phyloP scores from a whole-genome alignment of 768 basidiomycete species.

The Calocera cornea region DNA sequence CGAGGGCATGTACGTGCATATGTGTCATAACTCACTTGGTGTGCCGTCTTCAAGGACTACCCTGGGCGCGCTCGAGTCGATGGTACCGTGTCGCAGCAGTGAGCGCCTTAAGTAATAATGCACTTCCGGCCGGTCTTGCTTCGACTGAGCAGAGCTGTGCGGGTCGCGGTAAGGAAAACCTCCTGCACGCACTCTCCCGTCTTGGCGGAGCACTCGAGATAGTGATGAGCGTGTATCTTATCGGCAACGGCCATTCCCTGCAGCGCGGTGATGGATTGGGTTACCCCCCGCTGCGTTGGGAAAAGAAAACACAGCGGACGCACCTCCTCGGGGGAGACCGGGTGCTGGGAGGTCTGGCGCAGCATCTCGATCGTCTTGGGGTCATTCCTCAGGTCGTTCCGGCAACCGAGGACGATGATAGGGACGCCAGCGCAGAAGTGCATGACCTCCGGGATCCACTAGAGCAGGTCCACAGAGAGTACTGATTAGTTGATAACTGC shows the following conservation, averaged over 20 bases:
- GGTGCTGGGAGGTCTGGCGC: slow-evolving; percentile 84
- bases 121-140: slow-evolving; percentile 16
- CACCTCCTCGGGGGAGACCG: slow-evolving; percentile 88
- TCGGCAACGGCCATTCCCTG: slow-evolving; percentile 89
- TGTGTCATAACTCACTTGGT: too few relatives aligned
- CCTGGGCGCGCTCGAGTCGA: too few relatives aligned
- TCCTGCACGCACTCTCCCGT: slow-evolving; percentile 94
- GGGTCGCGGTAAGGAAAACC: slow-evolving; percentile 96
- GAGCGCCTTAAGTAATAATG: slow-evolving; percentile 14
- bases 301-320: slow-evolving; percentile 14
- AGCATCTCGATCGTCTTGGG: slow-evolving; percentile 87
- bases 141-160: slow-evolving; percentile 67
- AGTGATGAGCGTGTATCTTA: slow-evolving; percentile 94
- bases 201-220: slow-evolving; percentile 94
- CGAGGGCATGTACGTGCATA: too few relatives aligned
- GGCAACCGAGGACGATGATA: slow-evolving; percentile 95
- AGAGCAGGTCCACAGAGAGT: slow-evolving; percentile 8
- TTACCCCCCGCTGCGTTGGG: neutral
- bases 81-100: too few relatives aligned
- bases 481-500: neutral
- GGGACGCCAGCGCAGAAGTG: slow-evolving; percentile 93
- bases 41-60: too few relatives aligned
- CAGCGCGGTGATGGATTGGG: too few relatives aligned
- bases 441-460: slow-evolving; percentile 99
- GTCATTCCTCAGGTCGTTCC: slow-evolving; percentile 95